Percentiles rank a stretch among this genome's conserved stretches.
These are phyloP conservation scores for Yamadazyma sp. DNA, from an alignment of 805 yeast species.

Conservation along the genomic window DNA sequence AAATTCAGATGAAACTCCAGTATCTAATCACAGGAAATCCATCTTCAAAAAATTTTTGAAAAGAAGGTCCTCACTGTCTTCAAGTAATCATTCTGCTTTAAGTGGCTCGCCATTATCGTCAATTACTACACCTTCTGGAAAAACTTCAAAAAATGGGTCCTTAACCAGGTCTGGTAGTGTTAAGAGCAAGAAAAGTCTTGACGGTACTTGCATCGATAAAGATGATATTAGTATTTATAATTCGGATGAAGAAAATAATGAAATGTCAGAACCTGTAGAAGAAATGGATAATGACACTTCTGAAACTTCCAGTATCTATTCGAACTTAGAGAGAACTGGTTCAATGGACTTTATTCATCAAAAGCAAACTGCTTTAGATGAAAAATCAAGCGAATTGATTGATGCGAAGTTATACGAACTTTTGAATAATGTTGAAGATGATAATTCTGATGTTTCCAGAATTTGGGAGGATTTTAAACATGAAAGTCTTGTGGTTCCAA, in stretches of 20 bases:
- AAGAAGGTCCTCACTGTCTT: slow-evolving; percentile 6
- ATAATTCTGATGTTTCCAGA: not conserved
- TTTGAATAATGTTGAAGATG: slow-evolving; percentile 1
- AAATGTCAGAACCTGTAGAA: slow-evolving; percentile 3
- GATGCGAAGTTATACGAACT: slow-evolving; percentile 5
- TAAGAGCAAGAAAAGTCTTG: slow-evolving; percentile 1
- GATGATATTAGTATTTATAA: slow-evolving; percentile 23
- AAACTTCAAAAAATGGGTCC: too few relatives aligned
- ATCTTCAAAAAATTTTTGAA: slow-evolving; percentile 12
- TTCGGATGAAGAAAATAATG: slow-evolving; percentile 18
- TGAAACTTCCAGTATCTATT: slow-evolving; percentile 7
- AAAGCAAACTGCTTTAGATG: slow-evolving; percentile 3
- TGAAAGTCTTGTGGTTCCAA: slow-evolving; percentile 49
- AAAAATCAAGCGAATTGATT: slow-evolving; percentile 1
- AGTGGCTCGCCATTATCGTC: too few relatives aligned
- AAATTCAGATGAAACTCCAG: too few relatives aligned
- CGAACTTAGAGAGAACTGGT: slow-evolving; percentile 1
- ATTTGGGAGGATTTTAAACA: slow-evolving; percentile 31
- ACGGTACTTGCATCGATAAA: slow-evolving; percentile 16
- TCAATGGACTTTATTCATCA: slow-evolving; percentile 7
- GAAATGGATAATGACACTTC: slow-evolving; percentile 6
- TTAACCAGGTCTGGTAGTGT: not conserved
- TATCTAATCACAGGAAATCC: slow-evolving; percentile 6
- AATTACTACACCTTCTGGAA: too few relatives aligned
- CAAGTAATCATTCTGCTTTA: too few relatives aligned